phyloP scores from a whole-genome alignment of 2,329 filamentous ascomycete genomes.

The Pezicula carpinea region DNA sequence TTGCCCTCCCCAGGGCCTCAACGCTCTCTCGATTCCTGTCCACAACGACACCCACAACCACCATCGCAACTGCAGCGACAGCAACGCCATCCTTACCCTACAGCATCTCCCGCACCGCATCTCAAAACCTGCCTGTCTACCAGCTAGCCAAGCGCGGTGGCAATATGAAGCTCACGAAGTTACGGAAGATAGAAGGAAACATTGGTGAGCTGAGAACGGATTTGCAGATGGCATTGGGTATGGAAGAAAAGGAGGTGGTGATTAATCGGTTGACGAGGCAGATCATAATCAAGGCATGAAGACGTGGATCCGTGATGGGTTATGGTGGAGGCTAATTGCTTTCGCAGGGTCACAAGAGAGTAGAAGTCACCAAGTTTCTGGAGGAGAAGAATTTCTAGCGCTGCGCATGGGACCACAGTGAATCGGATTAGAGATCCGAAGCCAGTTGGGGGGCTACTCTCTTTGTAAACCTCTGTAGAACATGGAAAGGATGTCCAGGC shows the following conservation, averaged over 20 bases:
- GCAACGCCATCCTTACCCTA: constrained; percentile 20
- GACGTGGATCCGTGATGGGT: not conserved
- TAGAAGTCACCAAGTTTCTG: constrained; percentile 43
- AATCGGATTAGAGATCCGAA: not conserved
- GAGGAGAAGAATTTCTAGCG: constrained; percentile 31
- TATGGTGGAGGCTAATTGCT: constrained; percentile 5
- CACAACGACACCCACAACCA: constrained; percentile 7
- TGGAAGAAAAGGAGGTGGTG: constrained; percentile 49
- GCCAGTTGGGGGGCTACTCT: no score
- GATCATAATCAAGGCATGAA: constrained; percentile 65
- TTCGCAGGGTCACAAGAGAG: constrained; percentile 43
- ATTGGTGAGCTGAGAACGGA: constrained; percentile 57
- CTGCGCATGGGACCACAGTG: not conserved
- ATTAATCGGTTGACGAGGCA: constrained; percentile 57
- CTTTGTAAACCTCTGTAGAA: no score
- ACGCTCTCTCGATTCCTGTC: constrained; percentile 24
- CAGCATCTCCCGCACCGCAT: constrained; percentile 65
- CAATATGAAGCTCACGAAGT: constrained; percentile 65
- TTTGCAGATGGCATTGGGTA: constrained; percentile 51
- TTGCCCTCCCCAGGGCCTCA: constrained; percentile 23
- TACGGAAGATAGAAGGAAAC: constrained; percentile 80
- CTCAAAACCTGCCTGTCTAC: constrained; percentile 74
- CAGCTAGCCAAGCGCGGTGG: constrained; percentile 68
- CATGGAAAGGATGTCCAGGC: no score
- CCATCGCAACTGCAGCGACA: not conserved